A percentile compares a stretch with the other conserved stretches of the same genome.
Conservation (phyloP, 2,329 filamentous ascomycete species). For the Macroventuria anomochaeta region DNA sequence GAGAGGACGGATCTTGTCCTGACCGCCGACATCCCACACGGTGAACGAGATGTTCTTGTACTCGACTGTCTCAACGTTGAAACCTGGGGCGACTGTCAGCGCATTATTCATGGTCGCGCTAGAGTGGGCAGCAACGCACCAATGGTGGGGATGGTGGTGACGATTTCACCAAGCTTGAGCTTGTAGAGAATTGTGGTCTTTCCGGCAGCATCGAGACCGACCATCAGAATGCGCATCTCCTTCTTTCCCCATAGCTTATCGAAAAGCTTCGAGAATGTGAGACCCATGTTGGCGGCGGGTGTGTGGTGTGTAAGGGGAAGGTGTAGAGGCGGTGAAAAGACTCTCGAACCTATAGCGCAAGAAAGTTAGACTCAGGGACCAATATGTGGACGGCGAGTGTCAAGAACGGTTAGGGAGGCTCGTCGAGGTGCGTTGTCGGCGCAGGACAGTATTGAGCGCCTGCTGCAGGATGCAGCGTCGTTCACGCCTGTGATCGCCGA, state of each 20-base stretch:
- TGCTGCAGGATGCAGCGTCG: constrained; percentile 35
- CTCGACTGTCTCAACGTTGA: constrained; percentile 98
- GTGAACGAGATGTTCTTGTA: constrained; percentile 99
- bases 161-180: constrained; percentile 96
- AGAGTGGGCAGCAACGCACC: constrained; percentile 54
- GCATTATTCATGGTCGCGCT: constrained; percentile 15
- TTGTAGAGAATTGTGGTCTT: constrained; percentile 99
- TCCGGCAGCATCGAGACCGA: constrained; percentile 95
- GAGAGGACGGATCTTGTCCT: constrained; percentile 97
- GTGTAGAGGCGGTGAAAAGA: constrained; percentile 39
- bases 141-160: constrained; percentile 97
- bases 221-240: constrained; percentile 98
- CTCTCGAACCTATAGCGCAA: constrained; percentile 46
- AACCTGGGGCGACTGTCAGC: constrained; percentile 60
- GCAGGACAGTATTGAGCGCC: constrained; percentile 34
- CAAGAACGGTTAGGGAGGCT: constrained; percentile 12
- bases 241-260: constrained; percentile 99
- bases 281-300: constrained; percentile 79
- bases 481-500: constrained; percentile 31
- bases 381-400: constrained; percentile 18
- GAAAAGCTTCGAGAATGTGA: constrained; percentile 93
- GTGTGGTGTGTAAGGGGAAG: constrained; percentile 31
- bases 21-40: constrained; percentile 97
- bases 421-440: constrained; percentile 14
- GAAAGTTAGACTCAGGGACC: constrained; percentile 22